Base-by-base conservation (phyloP, 805 yeast species). In the Saturnispora ahearnii region DNA sequence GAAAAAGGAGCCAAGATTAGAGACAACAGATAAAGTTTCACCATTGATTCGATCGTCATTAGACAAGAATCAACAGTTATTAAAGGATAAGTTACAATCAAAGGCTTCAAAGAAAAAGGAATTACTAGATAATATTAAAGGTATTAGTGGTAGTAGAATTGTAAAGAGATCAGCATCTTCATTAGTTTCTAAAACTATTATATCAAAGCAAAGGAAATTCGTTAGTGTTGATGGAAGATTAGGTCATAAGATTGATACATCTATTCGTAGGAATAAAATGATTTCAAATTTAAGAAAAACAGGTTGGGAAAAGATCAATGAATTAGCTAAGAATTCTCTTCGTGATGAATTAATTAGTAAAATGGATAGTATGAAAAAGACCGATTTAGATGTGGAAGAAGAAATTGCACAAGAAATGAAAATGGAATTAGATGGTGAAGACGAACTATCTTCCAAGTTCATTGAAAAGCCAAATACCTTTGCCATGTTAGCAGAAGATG, bases 301-400 rank as follows among this genome's bases (percentile, higher is more conserved):
- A 0, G 82, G 79, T 13, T 84, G 91, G 93, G 89, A 83, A 45
- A 68, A 72, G 41, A 81, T 82, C 49, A 84, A 83, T 60, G 69
- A 74, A 51, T 62, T 64, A 30, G 73, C 80, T 10, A 72, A 62
- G 50, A 63, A 56, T 24, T 51, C 63, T 6, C 47, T 61, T 1
- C 49, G 46, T 37, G 47, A 42, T 38, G 63, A 52, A 15, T 24
- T 50, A 5, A 41, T 51, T 4, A 30, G 44, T 30, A 45, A 45
- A 26, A 45, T 45, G 36, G 47, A 52, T 32, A 55, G 54, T 48
- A 55, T 50, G 42, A 51, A 47, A 64, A 63, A 41, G 48, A 32
- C 45, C 11, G 44, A 41, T 10, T 54, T 29, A 21, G 50, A 46
- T n/a, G 45, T 52, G 7, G 55, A 49, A 43, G 56, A 59, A 31